Base-by-base conservation (phyloP, 1,284 basidiomycete genomes). In the Anthracocystis panici-leucophaei region DNA sequence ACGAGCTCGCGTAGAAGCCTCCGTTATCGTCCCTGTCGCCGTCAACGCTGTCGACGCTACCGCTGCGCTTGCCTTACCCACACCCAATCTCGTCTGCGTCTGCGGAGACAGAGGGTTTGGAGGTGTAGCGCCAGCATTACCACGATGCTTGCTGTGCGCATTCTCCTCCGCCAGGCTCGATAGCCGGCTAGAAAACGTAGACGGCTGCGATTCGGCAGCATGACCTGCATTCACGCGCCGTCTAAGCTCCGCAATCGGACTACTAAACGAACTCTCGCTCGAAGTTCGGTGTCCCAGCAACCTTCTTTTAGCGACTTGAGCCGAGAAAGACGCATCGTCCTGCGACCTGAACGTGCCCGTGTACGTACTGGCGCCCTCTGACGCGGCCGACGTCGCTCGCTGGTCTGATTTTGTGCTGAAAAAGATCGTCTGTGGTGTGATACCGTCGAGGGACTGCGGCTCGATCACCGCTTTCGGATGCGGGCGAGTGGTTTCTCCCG, bases 351-450 rank as follows among this genome's bases (percentile, higher is more conserved):
- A 57, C 1, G 78, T 80, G 7, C 69, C 68, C 1, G 70, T 75
- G 27, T 59, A 60, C 20, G 64, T 53, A 42, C 67, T 75, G 23
- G 64, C 73, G n/a, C 63, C 55, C 25, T 70, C 64, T 14, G 60
- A 64, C 1, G 55, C 54, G 3, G 48, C 25, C n/a, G 52, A 35
- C 27, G 56, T 48, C 40, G 59, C 52, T 14, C 58, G 56, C 31
- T 52, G 48, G 11, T 62, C 59, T 4, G 59, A 41, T 35, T 70
- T 80, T 29, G 72, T 46, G 41, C 91, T 93, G 77, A 99, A 88
- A 86, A 99, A 98, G 23, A 99, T 92, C 0, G 95, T 99, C 71
- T 94, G 94, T 6, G 94, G 94, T 0, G 95, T 93, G n/a, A 97
- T 92, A 4, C 92, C 80, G 16, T 84, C 77, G 91, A 45, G 95